A percentile compares a stretch with the other conserved stretches of the same genome.
These are phyloP conservation scores for Blumeriella jaapii DNA, from an alignment of 2,329 filamentous ascomycete genomes.

Conservation along the genomic window DNA sequence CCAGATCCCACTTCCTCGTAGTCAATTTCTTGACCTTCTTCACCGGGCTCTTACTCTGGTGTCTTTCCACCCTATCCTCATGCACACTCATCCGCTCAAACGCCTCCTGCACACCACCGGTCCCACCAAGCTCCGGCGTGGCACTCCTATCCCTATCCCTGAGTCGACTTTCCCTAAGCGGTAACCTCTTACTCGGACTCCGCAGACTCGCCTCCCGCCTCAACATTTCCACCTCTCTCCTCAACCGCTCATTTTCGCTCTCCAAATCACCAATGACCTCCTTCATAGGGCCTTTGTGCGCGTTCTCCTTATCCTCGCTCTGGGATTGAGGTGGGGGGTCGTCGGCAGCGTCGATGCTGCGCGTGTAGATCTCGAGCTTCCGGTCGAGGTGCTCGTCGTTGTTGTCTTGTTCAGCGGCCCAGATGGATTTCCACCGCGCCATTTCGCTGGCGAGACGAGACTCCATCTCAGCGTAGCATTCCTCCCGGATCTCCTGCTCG, in stretches of 20 bases:
- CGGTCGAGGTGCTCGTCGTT: constrained; percentile 78
- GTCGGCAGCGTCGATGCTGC: constrained; percentile 33
- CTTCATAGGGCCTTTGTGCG: constrained; percentile 28
- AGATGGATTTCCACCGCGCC: constrained; percentile 66
- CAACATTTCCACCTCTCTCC: constrained; percentile 51
- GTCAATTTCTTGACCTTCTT: constrained; percentile 25
- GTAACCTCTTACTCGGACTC: constrained; percentile 29
- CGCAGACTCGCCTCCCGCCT: constrained; percentile 50
- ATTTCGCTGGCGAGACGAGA: constrained; percentile 61
- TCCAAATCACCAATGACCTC: constrained; percentile 44
- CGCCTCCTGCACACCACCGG: background rate
- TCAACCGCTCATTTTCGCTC: constrained; percentile 58
- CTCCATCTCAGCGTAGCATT: constrained; percentile 83
- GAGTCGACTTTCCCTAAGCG: constrained; percentile 7
- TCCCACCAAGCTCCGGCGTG: background rate
- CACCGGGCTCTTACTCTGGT: constrained; percentile 11
- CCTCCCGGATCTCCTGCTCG: constrained; percentile 78
- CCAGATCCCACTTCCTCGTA: constrained; percentile 24
- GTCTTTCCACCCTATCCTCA: background rate
- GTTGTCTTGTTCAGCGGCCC: constrained; percentile 68
- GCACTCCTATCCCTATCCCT: background rate
- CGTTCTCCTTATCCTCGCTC: constrained; percentile 48
- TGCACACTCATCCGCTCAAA: constrained; percentile 12
- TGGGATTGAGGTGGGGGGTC: no score
- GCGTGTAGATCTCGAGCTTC: constrained; percentile 66